Percentiles rank a stretch among this genome's conserved stretches.
Evolutionary conservation across 306 rosid genomes (phyloP).

Genomic region (Luffa acutangula): DNA sequence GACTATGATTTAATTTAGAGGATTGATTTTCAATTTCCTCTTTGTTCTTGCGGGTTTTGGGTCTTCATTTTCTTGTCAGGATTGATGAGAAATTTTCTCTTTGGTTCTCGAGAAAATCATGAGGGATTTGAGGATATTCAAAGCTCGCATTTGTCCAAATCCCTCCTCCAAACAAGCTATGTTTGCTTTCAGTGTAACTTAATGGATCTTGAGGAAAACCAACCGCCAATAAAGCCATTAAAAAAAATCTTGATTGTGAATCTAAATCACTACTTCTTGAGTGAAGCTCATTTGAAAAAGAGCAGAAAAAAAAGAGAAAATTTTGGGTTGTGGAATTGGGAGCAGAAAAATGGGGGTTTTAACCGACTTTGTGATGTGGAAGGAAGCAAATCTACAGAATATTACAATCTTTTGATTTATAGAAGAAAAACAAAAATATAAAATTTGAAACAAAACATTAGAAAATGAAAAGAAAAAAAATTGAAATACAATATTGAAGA

Average conservation of each 20-base stretch:
- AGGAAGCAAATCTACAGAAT: conserved; percentile 31
- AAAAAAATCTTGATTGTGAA: neutral
- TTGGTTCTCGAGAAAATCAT: conserved; percentile 40
- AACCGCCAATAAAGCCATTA: conserved; percentile 80
- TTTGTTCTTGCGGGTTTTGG: conserved; percentile 52
- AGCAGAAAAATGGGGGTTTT: neutral
- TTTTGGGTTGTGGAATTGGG: neutral
- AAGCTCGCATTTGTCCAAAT: conserved; percentile 23
- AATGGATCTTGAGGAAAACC: conserved; percentile 62
- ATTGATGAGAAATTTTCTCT: conserved; percentile 25
- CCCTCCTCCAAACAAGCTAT: conserved; percentile 28
- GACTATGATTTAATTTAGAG: too few relatives aligned
- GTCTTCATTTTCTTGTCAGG: conserved; percentile 54
- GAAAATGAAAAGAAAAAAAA: too few relatives aligned
- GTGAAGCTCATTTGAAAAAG: neutral
- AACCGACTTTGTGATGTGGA: conserved; percentile 19
- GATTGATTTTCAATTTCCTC: conserved; percentile 84
- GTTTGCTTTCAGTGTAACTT: conserved; percentile 27
- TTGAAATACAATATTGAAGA: too few relatives aligned
- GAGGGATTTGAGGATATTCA: conserved; percentile 10
- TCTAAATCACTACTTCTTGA: neutral
- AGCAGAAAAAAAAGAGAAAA: neutral
- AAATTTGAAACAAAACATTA: too few relatives aligned
- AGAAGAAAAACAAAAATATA: too few relatives aligned
- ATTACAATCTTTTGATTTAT: conserved; percentile 13